Percentiles rank a stretch among this genome's conserved stretches.
phyloP scores from a whole-genome alignment of 1,284 basidiomycete species.

The Heterobasidion irregulare region DNA sequence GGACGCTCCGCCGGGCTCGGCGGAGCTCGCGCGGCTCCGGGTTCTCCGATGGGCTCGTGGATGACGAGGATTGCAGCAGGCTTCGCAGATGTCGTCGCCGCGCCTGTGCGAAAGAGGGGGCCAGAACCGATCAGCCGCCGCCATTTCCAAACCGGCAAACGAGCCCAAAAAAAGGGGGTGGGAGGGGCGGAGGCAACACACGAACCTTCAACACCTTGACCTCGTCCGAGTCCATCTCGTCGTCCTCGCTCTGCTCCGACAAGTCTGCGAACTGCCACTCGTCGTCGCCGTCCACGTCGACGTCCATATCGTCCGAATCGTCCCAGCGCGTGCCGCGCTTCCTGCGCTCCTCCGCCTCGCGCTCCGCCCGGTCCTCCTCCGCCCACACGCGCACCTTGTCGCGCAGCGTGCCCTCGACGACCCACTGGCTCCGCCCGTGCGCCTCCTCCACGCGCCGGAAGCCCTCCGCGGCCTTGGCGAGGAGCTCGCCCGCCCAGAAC shows the following conservation, averaged over 20 bases:
- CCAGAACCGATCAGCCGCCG: neutral
- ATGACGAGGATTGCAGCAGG: constrained; percentile 38
- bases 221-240: constrained; percentile 63
- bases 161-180: neutral
- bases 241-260: constrained; percentile 43
- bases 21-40: constrained; percentile 8
- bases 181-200: neutral
- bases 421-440: constrained; percentile 44
- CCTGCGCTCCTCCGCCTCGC: constrained; percentile 62
- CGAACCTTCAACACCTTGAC: constrained; percentile 70
- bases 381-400: constrained; percentile 67
- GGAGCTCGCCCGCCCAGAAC: constrained; percentile 60
- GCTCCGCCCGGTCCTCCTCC: constrained; percentile 53
- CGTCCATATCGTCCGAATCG: neutral
- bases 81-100: constrained; percentile 58
- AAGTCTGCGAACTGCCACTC: neutral
- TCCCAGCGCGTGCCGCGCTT: constrained; percentile 32
- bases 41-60: neutral
- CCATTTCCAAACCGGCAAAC: neutral
- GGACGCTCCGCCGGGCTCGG: constrained; percentile 20
- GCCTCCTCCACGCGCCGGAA: constrained; percentile 53
- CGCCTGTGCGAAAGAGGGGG: constrained; percentile 33
- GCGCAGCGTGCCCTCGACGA: constrained; percentile 60
- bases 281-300: constrained; percentile 5
- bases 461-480: constrained; percentile 71